Evolutionary conservation across 495 filamentous ascomycete species (phyloP), one percentile per base, ranked within the genome.

Genomic region (Penicillium maclennaniae): DNA sequence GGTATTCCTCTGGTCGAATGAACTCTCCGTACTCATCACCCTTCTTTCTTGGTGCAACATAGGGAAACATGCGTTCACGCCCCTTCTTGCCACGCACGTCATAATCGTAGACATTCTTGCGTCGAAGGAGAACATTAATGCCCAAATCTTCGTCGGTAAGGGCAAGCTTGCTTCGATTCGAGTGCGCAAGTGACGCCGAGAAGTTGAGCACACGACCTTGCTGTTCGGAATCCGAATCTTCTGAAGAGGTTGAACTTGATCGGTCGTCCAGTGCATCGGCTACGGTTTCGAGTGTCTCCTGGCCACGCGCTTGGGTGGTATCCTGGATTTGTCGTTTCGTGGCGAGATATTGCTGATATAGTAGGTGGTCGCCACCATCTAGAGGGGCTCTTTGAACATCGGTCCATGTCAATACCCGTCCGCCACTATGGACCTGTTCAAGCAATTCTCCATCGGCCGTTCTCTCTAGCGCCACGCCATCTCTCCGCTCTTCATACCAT

Each of bases 11-110:
- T 0, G 92, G 90, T 43, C 90, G 79, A 59, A 97, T 95, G 48
- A 92, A 72, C 55, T 97, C 95, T 40, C 93, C 93, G 63, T 90
- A 97, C 53, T 96, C 92, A 67, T 97, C 95, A 10, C 76, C 81
- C 21, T 91, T 85, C 67, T 86, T 86, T 53, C 91, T 78, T 31
- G 88, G 81, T 34, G 88, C 82, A 15, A 92, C 85, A 43, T 91
- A 87, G 0, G 93, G 93, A 58, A 95, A 97, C 82, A 93, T 89
- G 55, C 88, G 85, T 59, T 98, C 95, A 28, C 91, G 79, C 17
- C 93, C 95, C 67, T 91, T 96, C 61, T 95, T 95, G 15, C 86
- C 87, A n/a, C 88, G 81, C 7, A 97, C 88, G 61, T 96, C 90
- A 53, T 87, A 99, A 67, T 99, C 93, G 66, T 91, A 88, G 16